Percentiles rank a stretch among this genome's conserved stretches.
Evolutionary conservation across 2,329 filamentous ascomycete species (phyloP).

Genomic region (Penicillium expansum): DNA sequence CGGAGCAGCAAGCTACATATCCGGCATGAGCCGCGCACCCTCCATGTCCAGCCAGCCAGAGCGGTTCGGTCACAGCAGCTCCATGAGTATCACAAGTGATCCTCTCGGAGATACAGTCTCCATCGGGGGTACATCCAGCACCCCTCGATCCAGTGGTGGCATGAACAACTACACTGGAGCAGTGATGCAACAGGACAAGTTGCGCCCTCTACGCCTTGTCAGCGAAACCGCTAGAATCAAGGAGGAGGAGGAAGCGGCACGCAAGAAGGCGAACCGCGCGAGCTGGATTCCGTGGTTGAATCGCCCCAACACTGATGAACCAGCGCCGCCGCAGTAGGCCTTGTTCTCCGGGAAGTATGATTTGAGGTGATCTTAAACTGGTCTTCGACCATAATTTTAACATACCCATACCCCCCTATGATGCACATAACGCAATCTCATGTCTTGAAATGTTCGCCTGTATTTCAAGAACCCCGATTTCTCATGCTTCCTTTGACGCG

Average conservation of each 20-base stretch:
- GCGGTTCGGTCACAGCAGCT: conserved; percentile 61
- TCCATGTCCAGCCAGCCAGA: conserved; percentile 49
- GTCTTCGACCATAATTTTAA: conserved; percentile 19
- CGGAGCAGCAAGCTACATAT: conserved; percentile 48
- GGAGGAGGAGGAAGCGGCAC: conserved; percentile 43
- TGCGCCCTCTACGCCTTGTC: conserved; percentile 81
- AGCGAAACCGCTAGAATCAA: conserved; percentile 42
- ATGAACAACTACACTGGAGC: conserved; percentile 67
- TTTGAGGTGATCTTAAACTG: conserved; percentile 22
- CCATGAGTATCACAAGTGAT: conserved; percentile 57
- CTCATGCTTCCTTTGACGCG: conserved; percentile 10
- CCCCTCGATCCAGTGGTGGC: conserved; percentile 63
- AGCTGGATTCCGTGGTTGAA: conserved; percentile 51
- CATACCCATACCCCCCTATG: conserved; percentile 23
- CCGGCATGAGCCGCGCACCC: conserved; percentile 54
- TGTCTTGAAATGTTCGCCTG: conserved; percentile 18
- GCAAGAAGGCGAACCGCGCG: conserved; percentile 46
- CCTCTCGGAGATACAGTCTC: conserved; percentile 45
- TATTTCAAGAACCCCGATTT: conserved; percentile 10
- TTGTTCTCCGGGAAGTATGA: conserved; percentile 15
- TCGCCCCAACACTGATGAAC: conserved; percentile 31
- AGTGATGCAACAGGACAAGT: conserved; percentile 66
- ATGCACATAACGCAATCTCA: conserved; percentile 24
- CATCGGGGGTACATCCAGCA: conserved; percentile 49
- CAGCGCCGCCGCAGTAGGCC: conserved; percentile 15